Evolutionary conservation across 768 basidiomycete species (phyloP).

Genomic region (Leccinum fibrillosum): DNA sequence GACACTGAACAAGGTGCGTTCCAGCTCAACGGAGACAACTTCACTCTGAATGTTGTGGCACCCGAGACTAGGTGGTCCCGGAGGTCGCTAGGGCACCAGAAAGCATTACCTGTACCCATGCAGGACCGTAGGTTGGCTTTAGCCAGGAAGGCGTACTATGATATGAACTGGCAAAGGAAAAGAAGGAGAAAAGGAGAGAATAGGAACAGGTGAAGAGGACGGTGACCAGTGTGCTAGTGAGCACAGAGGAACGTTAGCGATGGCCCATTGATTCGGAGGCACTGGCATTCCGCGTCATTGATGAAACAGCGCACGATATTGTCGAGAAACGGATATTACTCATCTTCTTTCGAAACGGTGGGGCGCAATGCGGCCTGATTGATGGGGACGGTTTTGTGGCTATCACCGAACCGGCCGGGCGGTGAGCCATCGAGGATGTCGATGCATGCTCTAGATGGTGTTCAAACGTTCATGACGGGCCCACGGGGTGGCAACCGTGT

Average conservation of each 20-base stretch:
- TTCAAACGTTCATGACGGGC: not conserved
- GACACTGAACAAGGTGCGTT: conserved; percentile 33
- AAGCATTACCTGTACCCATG: not conserved
- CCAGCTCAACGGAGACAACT: conserved; percentile 40
- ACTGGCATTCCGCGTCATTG: conserved; percentile 22
- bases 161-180: not conserved
- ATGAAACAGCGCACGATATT: conserved; percentile 19
- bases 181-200: not conserved
- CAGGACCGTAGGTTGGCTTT: not conserved
- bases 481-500: conserved; percentile 10
- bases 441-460: not conserved
- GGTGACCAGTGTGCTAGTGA: conserved; percentile 14
- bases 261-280: conserved; percentile 26
- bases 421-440: conserved; percentile 5
- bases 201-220: conserved; percentile 19
- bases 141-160: conserved; percentile 24
- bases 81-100: conserved; percentile 13
- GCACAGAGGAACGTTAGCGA: conserved; percentile 7
- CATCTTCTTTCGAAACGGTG: conserved; percentile 8
- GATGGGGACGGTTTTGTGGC: conserved; percentile 3
- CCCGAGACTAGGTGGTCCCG: conserved; percentile 12
- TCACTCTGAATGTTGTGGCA: conserved; percentile 26
- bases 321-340: conserved; percentile 22
- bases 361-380: conserved; percentile 9
- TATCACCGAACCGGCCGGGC: conserved; percentile 9